Percentiles rank a stretch among this genome's conserved stretches.
Conservation (phyloP, 352 stramenopile species). For the Phytophthora niederhauseri region DNA sequence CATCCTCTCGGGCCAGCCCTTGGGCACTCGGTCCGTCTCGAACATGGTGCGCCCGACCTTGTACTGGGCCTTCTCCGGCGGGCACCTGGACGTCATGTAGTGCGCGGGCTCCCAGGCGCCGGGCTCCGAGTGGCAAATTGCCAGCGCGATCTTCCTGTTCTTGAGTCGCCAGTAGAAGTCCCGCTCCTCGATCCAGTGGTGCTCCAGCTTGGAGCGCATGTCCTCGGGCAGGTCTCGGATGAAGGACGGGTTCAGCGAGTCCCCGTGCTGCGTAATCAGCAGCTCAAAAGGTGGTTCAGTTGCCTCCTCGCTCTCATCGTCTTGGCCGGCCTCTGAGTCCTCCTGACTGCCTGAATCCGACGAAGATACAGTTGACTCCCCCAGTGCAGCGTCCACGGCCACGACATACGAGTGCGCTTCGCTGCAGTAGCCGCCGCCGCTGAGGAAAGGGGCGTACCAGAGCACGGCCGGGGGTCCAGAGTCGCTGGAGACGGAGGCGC, state of each 20-base stretch:
- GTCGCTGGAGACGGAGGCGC: background rate
- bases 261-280: slow-evolving; percentile 67
- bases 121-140: slow-evolving; percentile 93
- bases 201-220: slow-evolving; percentile 51
- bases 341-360: slow-evolving; percentile 1
- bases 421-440: slow-evolving; percentile 92
- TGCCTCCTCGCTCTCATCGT: slow-evolving; percentile 4
- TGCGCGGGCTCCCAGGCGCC: slow-evolving; percentile 89
- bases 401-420: slow-evolving; percentile 91
- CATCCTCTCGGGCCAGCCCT: slow-evolving; percentile 89
- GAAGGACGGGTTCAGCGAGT: slow-evolving; percentile 71
- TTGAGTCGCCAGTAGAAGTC: slow-evolving; percentile 69
- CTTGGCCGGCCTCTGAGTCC: slow-evolving; percentile 17
- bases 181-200: slow-evolving; percentile 79
- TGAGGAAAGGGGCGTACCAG: slow-evolving; percentile 93
- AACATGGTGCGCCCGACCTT: slow-evolving; percentile 94
- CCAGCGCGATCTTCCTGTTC: slow-evolving; percentile 52
- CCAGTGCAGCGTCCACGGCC: slow-evolving; percentile 54
- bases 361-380: background rate
- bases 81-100: slow-evolving; percentile 78
- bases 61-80: slow-evolving; percentile 53
- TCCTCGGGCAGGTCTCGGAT: slow-evolving; percentile 60
- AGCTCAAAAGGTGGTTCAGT: slow-evolving; percentile 50
- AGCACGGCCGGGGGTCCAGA: slow-evolving; percentile 51
- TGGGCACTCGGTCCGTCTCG: slow-evolving; percentile 93